Percentiles rank a stretch among this genome's conserved stretches.
Conservation (phyloP, 2,329 filamentous ascomycete species). For the Botrytis tulipae region DNA sequence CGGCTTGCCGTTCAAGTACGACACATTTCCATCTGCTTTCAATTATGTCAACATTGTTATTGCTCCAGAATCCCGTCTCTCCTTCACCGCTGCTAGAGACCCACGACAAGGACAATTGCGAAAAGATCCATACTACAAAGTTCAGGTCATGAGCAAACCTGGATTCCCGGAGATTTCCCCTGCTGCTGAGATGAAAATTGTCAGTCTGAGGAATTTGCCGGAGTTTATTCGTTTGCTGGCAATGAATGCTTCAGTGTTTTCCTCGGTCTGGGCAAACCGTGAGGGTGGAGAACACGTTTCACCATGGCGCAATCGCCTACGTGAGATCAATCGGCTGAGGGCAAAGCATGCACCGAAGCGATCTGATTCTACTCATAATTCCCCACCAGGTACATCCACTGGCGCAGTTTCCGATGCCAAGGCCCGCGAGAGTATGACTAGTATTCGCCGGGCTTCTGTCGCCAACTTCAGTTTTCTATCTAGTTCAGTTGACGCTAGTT, state of each 20-base stretch:
- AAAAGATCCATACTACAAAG: constrained; percentile 69
- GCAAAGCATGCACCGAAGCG: constrained; percentile 59
- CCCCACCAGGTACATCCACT: constrained; percentile 38
- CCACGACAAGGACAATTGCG: constrained; percentile 42
- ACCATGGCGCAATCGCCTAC: constrained; percentile 83
- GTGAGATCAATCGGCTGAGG: constrained; percentile 78
- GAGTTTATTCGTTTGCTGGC: constrained; percentile 84
- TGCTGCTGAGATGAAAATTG: constrained; percentile 82
- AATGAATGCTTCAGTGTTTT: constrained; percentile 91
- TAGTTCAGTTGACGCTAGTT: constrained; percentile 53
- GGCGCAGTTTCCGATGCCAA: constrained; percentile 34
- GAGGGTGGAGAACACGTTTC: constrained; percentile 80
- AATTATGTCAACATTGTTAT: constrained; percentile 98
- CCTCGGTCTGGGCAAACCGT: constrained; percentile 79
- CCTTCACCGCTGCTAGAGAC: constrained; percentile 64
- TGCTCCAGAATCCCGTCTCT: constrained; percentile 76
- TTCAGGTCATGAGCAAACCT: constrained; percentile 83
- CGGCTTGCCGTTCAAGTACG: constrained; percentile 81
- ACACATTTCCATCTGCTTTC: constrained; percentile 92
- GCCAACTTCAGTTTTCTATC: constrained; percentile 67
- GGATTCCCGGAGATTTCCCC: constrained; percentile 92
- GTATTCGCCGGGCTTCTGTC: constrained; percentile 60
- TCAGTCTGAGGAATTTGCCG: constrained; percentile 78
- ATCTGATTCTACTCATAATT: constrained; percentile 35
- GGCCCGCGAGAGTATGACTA: constrained; percentile 59